Base-by-base conservation (phyloP, 2,329 filamentous ascomycete genomes). In the Botrytis porri region DNA sequence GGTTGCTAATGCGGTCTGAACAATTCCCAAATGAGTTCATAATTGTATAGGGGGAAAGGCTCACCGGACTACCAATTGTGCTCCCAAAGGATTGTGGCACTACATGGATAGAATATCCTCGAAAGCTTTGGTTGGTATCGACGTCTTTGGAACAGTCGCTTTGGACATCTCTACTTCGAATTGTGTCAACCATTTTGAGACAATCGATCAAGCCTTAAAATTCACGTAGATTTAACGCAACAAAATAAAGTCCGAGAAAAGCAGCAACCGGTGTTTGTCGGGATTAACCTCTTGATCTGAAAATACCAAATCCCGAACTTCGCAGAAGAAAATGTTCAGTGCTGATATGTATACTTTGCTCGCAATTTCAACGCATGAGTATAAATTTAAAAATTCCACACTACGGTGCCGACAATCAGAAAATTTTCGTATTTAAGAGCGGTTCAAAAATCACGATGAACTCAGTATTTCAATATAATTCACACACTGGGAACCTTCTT, bases 1-100 rank as follows among this genome's bases (percentile, higher is more conserved):
- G 45, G 88, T 84, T 0, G 84, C 84, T 0, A 88, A 78, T 0
- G 85, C 84, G 16, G 85, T 85, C 83, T 84, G 39, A 10, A 67
- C 2, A 9, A 51, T 0, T 3, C 25, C n/a, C 14, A 25, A 48
- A 65, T 65, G 1, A 65, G 41, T 35, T 48, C 29, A 18, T 10
- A 12, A 48, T 8, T 32, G 8, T 9, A 2, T n/a, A 8, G 29
- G 9, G n/a, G 9, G 8, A 65, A 48, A n/a, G 12, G n/a, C 63
- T 48, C 3, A 65, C 63, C 22, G 63, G 63, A 10, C 43, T 65
- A 48, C 29, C 63, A n/a, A 65, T 65, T 9, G 43, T 65, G 14
- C 20, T 65, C 3, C 63, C 63, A 48, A 48, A 65, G 2, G 63
- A 35, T 65, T 65, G 63, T n/a, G 22, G 20, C n/a, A 65, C 22